Base-by-base conservation (phyloP, 768 basidiomycete genomes). In the Boletus reticulatus region DNA sequence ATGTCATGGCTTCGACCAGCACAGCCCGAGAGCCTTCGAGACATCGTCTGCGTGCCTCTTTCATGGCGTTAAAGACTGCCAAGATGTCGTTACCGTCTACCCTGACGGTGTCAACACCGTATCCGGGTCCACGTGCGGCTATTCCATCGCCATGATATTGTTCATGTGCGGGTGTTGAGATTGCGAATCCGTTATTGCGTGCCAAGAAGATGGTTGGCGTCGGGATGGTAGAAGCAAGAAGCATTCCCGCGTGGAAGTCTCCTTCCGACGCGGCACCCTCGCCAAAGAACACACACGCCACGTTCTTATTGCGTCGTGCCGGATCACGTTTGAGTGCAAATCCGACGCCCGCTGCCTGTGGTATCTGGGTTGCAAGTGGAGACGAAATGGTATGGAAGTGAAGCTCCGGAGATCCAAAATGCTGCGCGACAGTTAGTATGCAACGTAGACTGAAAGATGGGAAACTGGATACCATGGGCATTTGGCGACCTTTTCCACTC, bases 371-470 rank as follows among this genome's bases (percentile, higher is more conserved):
- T 11, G 89, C 92, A 27, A 98, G 79, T 1, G 94, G 90, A 7
- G 92, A 94, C 4, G 95, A 97, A 57, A 97, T 97, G 19, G 91
- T 92, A 72, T 94, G 91, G 69, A 95, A 96, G 69, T 96, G 94
- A 55, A 89, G 83, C 54, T 84, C 74, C 1, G 81, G 79, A 6
- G 93, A 93, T 14, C 92, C 91, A 70, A 94, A 93, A 66, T 98
- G 94, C 83, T 93, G 29, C 22, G 57, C 41, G 63, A 46, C 48
- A n/a, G 38, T 60, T n/a, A 60, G 50, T 11, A 34, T 22, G 22
- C 13, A 12, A 29, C 34, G 24, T 17, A 32, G 34, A 43, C 1
- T 5, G 29, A 37, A 17, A 22, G 41, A 9, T 5, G 4, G 6
- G 43, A 14, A 14, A 39, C 11, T 6, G 69, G 80, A 53, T 79